Evolutionary conservation across 768 basidiomycete genomes (phyloP).

Genomic region (Podaxis carcinomalis): DNA sequence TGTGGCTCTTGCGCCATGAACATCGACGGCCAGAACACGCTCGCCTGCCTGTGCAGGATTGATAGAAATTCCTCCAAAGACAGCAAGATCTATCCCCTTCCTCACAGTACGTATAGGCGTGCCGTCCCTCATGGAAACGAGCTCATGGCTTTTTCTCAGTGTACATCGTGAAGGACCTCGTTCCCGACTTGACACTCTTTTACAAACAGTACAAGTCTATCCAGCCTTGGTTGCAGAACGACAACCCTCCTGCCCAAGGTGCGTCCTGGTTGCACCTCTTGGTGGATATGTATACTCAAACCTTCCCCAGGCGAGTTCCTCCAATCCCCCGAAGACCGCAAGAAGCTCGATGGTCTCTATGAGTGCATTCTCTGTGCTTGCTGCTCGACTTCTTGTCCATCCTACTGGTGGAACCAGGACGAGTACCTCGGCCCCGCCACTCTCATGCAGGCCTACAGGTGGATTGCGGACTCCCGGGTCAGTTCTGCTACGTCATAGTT

Average conservation of each 20-base stretch:
- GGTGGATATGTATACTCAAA: not conserved
- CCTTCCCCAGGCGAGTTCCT: conserved; percentile 62
- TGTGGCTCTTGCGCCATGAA: conserved; percentile 99
- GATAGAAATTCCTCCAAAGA: conserved; percentile 70
- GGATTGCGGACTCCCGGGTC: conserved; percentile 96
- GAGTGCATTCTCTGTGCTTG: conserved; percentile 97
- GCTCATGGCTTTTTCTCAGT: conserved; percentile 41
- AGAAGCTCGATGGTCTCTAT: conserved; percentile 96
- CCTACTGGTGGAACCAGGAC: conserved; percentile 99
- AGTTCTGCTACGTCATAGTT: conserved; percentile 19
- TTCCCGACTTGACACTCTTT: conserved; percentile 86
- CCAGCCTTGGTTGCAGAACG: conserved; percentile 93
- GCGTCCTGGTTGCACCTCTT: conserved; percentile 1
- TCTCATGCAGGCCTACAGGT: conserved; percentile 94
- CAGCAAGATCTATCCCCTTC: conserved; percentile 93
- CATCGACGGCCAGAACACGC: conserved; percentile 96
- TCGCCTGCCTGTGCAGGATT: conserved; percentile 95
- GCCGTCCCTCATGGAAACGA: not conserved
- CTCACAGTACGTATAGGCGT: conserved; percentile 71
- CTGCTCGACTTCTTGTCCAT: conserved; percentile 96
- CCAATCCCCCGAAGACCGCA: conserved; percentile 87
- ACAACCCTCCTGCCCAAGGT: conserved; percentile 77
- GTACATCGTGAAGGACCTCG: conserved; percentile 99
- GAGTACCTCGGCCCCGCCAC: conserved; percentile 97
- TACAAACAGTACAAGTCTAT: conserved; percentile 99